phyloP scores from a whole-genome alignment of 2,329 filamentous ascomycete species.

The Epichloe sibirici region DNA sequence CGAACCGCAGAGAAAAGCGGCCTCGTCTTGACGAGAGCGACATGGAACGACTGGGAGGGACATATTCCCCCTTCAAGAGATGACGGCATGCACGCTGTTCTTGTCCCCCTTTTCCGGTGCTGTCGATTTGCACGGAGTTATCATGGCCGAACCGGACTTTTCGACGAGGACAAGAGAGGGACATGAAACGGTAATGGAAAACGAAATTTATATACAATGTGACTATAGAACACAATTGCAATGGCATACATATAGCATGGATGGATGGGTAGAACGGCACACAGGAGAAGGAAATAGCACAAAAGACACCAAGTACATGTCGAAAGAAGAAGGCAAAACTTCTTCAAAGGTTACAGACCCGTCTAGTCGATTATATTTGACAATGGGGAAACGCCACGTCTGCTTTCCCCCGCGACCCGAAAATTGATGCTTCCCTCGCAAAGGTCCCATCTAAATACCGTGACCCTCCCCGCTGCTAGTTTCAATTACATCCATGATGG shows the following conservation, averaged over 20 bases:
- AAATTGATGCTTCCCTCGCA: too few relatives aligned
- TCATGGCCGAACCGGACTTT: too few relatives aligned
- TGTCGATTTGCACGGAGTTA: background rate
- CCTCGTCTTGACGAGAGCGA: conserved; percentile 12
- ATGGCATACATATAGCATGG: background rate
- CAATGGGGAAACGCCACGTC: too few relatives aligned
- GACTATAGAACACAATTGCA: background rate
- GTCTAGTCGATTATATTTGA: too few relatives aligned
- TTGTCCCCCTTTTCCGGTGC: background rate
- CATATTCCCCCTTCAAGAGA: conserved; percentile 4
- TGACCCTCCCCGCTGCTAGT: too few relatives aligned
- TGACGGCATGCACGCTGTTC: background rate
- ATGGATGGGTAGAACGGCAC: background rate
- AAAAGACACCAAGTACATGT: background rate
- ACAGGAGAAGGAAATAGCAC: background rate
- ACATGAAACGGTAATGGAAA: background rate
- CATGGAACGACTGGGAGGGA: conserved; percentile 8
- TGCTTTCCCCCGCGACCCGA: too few relatives aligned
- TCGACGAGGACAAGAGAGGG: background rate
- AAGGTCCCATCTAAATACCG: too few relatives aligned
- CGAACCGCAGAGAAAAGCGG: conserved; percentile 5
- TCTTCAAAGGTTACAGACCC: too few relatives aligned
- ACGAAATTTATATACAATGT: background rate
- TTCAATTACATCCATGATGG: too few relatives aligned
- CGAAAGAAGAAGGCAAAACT: too few relatives aligned